These are phyloP conservation scores for Platanthera guangdongensis DNA, from an alignment of 106 monocot genomes.

Conservation along the genomic window DNA sequence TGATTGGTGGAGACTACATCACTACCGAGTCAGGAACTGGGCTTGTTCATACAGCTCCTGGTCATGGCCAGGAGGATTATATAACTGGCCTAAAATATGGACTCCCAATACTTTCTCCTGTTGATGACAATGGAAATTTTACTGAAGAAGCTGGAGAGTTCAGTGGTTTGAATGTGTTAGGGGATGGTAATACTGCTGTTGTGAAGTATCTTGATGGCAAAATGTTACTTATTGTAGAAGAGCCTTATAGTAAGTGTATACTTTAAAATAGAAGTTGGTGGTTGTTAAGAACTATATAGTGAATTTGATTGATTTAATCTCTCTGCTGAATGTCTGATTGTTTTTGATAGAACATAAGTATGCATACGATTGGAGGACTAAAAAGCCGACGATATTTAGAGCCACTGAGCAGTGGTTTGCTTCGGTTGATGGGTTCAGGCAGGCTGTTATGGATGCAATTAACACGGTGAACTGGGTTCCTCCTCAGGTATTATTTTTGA, in stretches of 20 bases:
- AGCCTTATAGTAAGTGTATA: conserved; percentile 78
- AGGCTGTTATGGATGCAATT: conserved; percentile 84
- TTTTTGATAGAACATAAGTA: conserved; percentile 78
- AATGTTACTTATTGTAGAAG: conserved; percentile 59
- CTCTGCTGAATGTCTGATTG: not conserved
- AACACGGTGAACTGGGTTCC: conserved; percentile 82
- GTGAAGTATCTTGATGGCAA: conserved; percentile 63
- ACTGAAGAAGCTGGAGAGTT: conserved; percentile 84
- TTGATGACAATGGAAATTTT: conserved; percentile 87
- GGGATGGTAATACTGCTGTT: conserved; percentile 75
- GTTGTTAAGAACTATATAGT: not conserved
- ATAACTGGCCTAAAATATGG: conserved; percentile 86
- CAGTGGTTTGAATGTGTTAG: conserved; percentile 76
- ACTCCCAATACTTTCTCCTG: conserved; percentile 84
- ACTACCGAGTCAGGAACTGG: conserved; percentile 96
- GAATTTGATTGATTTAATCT: not conserved
- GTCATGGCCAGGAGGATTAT: conserved; percentile 98
- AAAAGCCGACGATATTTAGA: conserved; percentile 97
- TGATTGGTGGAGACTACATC: conserved; percentile 95
- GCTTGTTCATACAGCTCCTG: conserved; percentile 99
- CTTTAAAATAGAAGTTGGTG: not conserved
- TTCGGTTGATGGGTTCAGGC: conserved; percentile 88
- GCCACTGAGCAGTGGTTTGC: conserved; percentile 99
- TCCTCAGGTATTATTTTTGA: conserved; percentile 46
- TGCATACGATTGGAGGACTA: conserved; percentile 99